Evolutionary conservation across 2,329 filamentous ascomycete genomes (phyloP).

Genomic region (Xylariaceae sp.): DNA sequence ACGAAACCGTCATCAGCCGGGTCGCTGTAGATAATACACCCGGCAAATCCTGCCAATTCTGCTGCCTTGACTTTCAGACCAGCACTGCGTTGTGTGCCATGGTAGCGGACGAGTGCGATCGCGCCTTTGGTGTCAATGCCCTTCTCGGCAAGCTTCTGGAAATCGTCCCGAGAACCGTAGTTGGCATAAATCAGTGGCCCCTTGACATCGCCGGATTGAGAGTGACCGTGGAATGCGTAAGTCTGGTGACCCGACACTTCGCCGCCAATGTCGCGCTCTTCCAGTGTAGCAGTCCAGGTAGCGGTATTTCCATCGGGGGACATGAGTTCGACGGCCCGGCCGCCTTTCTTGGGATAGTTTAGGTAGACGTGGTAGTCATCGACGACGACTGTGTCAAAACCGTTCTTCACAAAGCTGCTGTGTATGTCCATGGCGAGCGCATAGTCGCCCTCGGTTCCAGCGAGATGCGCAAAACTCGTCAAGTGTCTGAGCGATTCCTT

Average conservation of each 20-base stretch:
- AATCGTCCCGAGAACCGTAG: constrained; percentile 82
- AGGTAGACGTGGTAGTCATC: constrained; percentile 85
- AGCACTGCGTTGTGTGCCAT: constrained; percentile 65
- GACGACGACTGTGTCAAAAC: constrained; percentile 68
- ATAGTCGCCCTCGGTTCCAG: constrained; percentile 89
- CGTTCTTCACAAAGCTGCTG: constrained; percentile 64
- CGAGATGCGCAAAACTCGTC: constrained; percentile 81
- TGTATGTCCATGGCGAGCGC: constrained; percentile 80
- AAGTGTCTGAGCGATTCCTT: constrained; percentile 70
- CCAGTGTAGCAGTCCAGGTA: constrained; percentile 73
- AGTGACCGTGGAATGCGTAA: constrained; percentile 80
- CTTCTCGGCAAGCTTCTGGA: constrained; percentile 62
- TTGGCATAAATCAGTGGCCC: constrained; percentile 90
- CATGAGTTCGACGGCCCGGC: constrained; percentile 75
- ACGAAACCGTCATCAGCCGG: constrained; percentile 77
- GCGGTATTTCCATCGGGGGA: constrained; percentile 56
- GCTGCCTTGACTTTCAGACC: constrained; percentile 86
- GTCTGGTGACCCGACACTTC: constrained; percentile 63
- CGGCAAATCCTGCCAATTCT: constrained; percentile 76
- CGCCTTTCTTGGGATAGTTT: constrained; percentile 78
- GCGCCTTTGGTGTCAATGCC: constrained; percentile 71
- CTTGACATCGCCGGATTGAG: constrained; percentile 76
- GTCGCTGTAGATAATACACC: constrained; percentile 90
- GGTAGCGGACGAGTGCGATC: constrained; percentile 78
- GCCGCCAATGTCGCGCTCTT: constrained; percentile 70